Base-by-base conservation (phyloP, 768 basidiomycete species). In the Mycena amicta region DNA sequence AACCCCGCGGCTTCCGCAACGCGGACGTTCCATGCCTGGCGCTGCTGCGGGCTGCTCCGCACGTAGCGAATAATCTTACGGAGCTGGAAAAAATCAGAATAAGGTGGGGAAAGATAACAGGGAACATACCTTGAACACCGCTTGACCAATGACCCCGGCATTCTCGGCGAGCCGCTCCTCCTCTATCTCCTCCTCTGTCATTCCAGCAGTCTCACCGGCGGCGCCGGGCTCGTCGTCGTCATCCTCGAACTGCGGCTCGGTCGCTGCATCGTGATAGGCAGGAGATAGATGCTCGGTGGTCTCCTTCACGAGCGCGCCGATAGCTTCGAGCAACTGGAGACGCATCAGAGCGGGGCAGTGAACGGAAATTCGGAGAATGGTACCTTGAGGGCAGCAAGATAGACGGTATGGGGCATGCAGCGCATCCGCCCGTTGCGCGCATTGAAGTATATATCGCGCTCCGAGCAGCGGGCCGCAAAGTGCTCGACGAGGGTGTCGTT, bases 361-460 rank as follows among this genome's bases (percentile, higher is more conserved):
- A n/a, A n/a, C n/a, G n/a, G n/a, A 56, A 43, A n/a, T n/a, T n/a
- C n/a, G n/a, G n/a, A n/a, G n/a, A n/a, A n/a, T n/a, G 57, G 20
- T 50, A 70, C 73, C 64, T 72, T 60, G 5, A 72, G 28, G 72
- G 72, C 71, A 4, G 74, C 74, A 31, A 77, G 68, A 55, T 77
- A 72, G n/a, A 76, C 65, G 0, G 73, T 75, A 41, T 77, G 76
- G 0, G 74, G 76, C 70, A 76, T 72, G 62, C 75, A 77, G n/a
- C 65, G 69, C 22, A 73, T 55, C 3, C 70, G 64, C 6, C 71
- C 62, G 12, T 66, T 45, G 8, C 2, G 16, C 2, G 71, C 66
- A 25, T 58, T 56, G 53, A 77, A 73, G 1, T 16, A 2, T 30
- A 76, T 69, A 3, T 63, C 63, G 12, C 43, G 53, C 2, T 52